Evolutionary conservation across 257 asterid genomes (phyloP).

Genomic region (Solanum chilense): DNA sequence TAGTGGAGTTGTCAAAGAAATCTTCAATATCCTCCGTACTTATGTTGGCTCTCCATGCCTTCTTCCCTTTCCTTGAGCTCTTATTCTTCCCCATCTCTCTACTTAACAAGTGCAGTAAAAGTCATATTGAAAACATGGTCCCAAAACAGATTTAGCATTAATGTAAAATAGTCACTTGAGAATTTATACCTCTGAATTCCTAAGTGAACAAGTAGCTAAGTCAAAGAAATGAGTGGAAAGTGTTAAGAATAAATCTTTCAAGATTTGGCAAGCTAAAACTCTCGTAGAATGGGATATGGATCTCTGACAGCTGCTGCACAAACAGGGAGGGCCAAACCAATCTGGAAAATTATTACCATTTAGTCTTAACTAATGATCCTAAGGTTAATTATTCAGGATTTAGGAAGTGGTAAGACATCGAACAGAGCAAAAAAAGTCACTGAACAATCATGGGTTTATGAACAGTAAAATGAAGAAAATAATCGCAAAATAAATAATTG

Average conservation of each 20-base stretch:
- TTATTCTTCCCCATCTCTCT: constrained; percentile 71
- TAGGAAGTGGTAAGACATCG: neutral
- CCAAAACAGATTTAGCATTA: neutral
- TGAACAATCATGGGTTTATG: neutral
- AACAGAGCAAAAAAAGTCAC: neutral
- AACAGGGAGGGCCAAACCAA: neutral
- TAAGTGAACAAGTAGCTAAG: neutral
- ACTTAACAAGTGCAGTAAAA: neutral
- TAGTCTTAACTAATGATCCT: neutral
- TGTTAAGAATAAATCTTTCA: neutral
- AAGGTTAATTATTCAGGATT: neutral
- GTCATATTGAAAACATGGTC: neutral
- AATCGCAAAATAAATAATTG: neutral
- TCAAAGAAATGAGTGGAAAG: neutral
- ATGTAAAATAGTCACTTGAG: neutral
- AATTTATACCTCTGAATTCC: neutral
- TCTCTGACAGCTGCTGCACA: neutral
- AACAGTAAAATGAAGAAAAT: neutral
- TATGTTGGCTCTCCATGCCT: constrained; percentile 95
- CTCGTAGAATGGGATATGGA: neutral
- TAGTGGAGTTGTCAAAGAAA: constrained; percentile 70
- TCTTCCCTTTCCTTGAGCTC: constrained; percentile 88
- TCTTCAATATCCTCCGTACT: constrained; percentile 84
- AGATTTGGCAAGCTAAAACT: neutral
- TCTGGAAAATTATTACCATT: neutral